Percentiles rank a stretch among this genome's conserved stretches.
These are phyloP conservation scores for Beauveria asiatica DNA, from an alignment of 2,329 filamentous ascomycete genomes.

Conservation along the genomic window DNA sequence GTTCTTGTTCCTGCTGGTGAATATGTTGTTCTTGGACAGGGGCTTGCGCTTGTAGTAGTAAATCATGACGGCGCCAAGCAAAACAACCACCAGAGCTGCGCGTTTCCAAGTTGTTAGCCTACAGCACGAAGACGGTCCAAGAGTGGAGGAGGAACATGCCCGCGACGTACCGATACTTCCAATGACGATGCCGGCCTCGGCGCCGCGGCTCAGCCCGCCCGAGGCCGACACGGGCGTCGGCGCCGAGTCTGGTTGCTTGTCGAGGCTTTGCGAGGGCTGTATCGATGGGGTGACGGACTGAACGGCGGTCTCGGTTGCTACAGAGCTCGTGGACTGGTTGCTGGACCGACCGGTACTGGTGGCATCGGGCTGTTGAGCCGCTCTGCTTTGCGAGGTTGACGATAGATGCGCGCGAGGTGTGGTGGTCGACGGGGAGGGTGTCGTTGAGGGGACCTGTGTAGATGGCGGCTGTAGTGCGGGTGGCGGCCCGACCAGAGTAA, in stretches of 20 bases:
- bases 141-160: no score
- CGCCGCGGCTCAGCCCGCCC: not conserved
- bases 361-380: not conserved
- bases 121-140: no score
- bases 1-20: not conserved
- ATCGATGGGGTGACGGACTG: not conserved
- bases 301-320: not conserved
- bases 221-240: not conserved
- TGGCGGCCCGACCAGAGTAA: not conserved
- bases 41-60: conserved; percentile 7
- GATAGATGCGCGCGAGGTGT: not conserved
- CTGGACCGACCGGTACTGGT: not conserved
- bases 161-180: not conserved
- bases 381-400: not conserved
- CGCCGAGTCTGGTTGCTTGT: not conserved
- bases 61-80: not conserved
- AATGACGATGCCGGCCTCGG: conserved; percentile 6
- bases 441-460: not conserved
- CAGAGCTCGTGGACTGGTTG: not conserved
- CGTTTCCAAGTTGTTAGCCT: not conserved
- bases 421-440: not conserved
- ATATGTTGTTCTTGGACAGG: not conserved
- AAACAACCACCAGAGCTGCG: not conserved
- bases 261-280: not conserved
- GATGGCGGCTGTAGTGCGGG: not conserved